Conservation (phyloP, 306 rosid genomes). For the Trifolium dubium region DNA sequence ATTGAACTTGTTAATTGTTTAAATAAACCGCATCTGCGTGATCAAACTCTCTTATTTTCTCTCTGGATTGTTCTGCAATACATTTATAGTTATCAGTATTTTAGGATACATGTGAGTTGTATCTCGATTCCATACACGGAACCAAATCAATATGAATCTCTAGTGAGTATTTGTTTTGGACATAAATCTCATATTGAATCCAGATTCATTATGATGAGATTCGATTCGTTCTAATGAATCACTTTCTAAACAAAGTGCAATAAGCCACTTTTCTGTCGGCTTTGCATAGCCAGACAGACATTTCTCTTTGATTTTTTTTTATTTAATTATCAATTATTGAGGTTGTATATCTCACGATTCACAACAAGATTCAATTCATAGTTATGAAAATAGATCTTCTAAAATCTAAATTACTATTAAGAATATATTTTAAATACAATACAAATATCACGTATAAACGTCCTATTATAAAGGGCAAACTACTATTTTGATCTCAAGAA, state of each 20-base stretch:
- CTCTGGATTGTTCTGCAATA: background rate
- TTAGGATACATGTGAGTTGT: too few relatives aligned
- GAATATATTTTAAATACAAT: too few relatives aligned
- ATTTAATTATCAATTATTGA: too few relatives aligned
- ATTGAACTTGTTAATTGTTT: conserved; percentile 33
- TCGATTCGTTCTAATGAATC: background rate
- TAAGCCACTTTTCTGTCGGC: background rate
- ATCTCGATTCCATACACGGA: too few relatives aligned
- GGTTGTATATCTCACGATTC: too few relatives aligned
- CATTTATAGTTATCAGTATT: background rate
- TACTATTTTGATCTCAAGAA: too few relatives aligned
- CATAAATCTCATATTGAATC: background rate
- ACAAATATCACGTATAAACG: too few relatives aligned
- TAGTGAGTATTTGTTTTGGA: background rate
- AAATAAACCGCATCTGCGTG: conserved; percentile 2
- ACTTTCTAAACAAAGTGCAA: background rate
- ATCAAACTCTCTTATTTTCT: background rate
- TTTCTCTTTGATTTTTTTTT: too few relatives aligned
- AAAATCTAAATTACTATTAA: background rate
- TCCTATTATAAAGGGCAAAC: too few relatives aligned
- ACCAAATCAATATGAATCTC: background rate
- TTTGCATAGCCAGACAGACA: background rate
- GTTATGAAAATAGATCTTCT: background rate
- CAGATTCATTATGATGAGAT: background rate
- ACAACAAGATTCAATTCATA: too few relatives aligned